Conservation (phyloP, 192 early-diverging fungal species). For the Physocladia obscura region DNA sequence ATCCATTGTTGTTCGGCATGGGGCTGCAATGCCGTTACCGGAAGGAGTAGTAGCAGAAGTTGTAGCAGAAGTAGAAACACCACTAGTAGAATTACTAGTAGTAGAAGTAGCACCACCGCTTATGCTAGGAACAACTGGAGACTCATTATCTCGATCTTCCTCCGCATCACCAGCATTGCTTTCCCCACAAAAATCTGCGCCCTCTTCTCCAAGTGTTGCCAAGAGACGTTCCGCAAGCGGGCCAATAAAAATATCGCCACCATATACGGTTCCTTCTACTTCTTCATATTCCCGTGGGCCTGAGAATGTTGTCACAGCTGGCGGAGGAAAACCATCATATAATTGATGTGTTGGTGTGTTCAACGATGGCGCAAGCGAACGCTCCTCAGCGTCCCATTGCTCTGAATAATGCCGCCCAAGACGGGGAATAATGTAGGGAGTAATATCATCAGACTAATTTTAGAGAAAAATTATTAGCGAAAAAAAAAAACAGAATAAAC, state of each 20-base stretch:
- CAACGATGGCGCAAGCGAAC: slow-evolving; percentile 38
- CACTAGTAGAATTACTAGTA: neutral
- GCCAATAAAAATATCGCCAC: slow-evolving; percentile 63
- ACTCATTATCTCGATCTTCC: slow-evolving; percentile 30
- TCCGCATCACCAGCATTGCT: slow-evolving; percentile 39
- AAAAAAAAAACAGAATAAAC: too few relatives aligned
- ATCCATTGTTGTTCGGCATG: slow-evolving; percentile 44
- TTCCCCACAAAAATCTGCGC: slow-evolving; percentile 33
- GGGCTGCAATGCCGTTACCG: neutral
- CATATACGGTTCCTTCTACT: slow-evolving; percentile 38
- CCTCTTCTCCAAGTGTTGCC: slow-evolving; percentile 67
- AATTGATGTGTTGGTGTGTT: slow-evolving; percentile 26
- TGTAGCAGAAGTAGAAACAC: neutral
- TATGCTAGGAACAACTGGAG: slow-evolving; percentile 23
- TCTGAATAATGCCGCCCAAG: slow-evolving; percentile 74
- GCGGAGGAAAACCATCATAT: neutral
- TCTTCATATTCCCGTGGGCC: slow-evolving; percentile 32
- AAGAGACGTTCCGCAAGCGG: slow-evolving; percentile 77
- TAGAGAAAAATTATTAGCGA: neutral
- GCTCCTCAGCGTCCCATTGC: slow-evolving; percentile 58
- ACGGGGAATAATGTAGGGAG: slow-evolving; percentile 75
- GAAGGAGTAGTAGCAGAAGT: neutral
- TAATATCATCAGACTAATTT: slow-evolving; percentile 59
- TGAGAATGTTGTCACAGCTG: neutral
- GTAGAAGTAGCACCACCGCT: neutral